phyloP scores from a whole-genome alignment of 2,329 filamentous ascomycete genomes.

The Cladosporium sp. region DNA sequence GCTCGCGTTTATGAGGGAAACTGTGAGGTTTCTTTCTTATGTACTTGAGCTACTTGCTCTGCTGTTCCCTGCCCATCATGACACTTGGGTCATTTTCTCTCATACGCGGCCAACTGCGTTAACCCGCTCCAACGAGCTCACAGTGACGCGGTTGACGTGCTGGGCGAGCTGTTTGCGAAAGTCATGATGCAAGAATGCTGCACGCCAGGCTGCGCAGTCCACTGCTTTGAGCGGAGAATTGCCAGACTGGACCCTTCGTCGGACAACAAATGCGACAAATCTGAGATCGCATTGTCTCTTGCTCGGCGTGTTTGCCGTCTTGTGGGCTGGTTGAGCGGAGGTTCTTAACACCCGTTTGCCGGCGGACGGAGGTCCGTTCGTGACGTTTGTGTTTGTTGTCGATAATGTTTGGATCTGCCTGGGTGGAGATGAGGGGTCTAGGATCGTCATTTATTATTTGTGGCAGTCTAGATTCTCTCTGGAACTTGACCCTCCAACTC shows the following conservation, averaged over 20 bases:
- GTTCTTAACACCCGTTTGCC: not conserved
- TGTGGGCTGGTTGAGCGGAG: not conserved
- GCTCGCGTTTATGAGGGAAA: not conserved
- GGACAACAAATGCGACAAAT: not conserved
- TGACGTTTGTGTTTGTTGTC: too few species aligned
- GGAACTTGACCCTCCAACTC: too few species aligned
- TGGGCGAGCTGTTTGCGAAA: not conserved
- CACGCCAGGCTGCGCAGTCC: not conserved
- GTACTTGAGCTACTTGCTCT: not conserved
- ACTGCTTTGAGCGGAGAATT: conserved; percentile 1
- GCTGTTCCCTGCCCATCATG: not conserved
- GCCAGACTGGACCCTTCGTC: not conserved
- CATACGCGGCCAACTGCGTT: not conserved
- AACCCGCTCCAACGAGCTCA: conserved; percentile 1
- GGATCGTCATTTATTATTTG: too few species aligned
- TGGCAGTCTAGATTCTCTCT: too few species aligned
- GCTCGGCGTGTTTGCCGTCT: not conserved
- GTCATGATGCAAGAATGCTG: conserved; percentile 12
- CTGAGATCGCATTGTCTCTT: not conserved
- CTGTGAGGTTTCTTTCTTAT: not conserved
- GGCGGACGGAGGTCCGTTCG: not conserved
- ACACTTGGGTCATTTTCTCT: not conserved
- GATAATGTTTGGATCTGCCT: too few species aligned
- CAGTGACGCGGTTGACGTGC: conserved; percentile 4
- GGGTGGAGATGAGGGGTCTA: too few species aligned